Percentiles rank a stretch among this genome's conserved stretches.
phyloP scores from a whole-genome alignment of 2,329 filamentous ascomycete genomes.

The Epichloe baconii region DNA sequence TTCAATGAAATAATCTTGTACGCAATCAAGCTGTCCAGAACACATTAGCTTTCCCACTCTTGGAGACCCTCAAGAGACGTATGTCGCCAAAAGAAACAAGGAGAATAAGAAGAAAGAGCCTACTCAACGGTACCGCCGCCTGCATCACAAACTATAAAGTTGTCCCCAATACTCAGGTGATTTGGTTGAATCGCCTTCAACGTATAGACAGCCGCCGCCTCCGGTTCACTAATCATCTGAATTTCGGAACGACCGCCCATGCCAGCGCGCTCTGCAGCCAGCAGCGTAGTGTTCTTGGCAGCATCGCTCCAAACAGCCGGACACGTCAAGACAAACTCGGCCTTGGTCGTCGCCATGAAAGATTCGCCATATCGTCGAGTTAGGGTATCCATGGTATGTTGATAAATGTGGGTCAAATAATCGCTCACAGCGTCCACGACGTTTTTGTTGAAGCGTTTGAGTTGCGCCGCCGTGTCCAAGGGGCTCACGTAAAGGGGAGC shows the following conservation, averaged over 20 bases:
- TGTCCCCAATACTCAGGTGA: slow-evolving; percentile 54
- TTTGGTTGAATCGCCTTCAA: slow-evolving; percentile 69
- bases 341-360: slow-evolving; percentile 63
- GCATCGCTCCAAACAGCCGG: slow-evolving; percentile 77
- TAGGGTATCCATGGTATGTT: slow-evolving; percentile 67
- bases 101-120: slow-evolving; percentile 14
- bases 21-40: slow-evolving; percentile 47
- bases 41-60: slow-evolving; percentile 9
- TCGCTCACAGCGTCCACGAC: slow-evolving; percentile 70
- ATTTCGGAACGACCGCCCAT: slow-evolving; percentile 60
- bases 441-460: slow-evolving; percentile 62
- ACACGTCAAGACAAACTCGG: slow-evolving; percentile 69
- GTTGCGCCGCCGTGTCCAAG: slow-evolving; percentile 61
- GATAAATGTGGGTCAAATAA: slow-evolving; percentile 63
- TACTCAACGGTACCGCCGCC: slow-evolving; percentile 56
- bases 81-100: not conserved
- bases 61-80: no score
- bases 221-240: slow-evolving; percentile 69
- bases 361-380: slow-evolving; percentile 62
- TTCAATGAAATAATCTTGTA: slow-evolving; percentile 66
- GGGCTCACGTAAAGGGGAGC: slow-evolving; percentile 67
- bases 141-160: slow-evolving; percentile 50
- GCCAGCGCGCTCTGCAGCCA: slow-evolving; percentile 64
- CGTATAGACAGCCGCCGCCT: slow-evolving; percentile 69
- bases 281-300: slow-evolving; percentile 70